A percentile compares a stretch with the other conserved stretches of the same genome.
phyloP scores from a whole-genome alignment of 192 early-diverging fungal genomes.

The Endogone sp. region DNA sequence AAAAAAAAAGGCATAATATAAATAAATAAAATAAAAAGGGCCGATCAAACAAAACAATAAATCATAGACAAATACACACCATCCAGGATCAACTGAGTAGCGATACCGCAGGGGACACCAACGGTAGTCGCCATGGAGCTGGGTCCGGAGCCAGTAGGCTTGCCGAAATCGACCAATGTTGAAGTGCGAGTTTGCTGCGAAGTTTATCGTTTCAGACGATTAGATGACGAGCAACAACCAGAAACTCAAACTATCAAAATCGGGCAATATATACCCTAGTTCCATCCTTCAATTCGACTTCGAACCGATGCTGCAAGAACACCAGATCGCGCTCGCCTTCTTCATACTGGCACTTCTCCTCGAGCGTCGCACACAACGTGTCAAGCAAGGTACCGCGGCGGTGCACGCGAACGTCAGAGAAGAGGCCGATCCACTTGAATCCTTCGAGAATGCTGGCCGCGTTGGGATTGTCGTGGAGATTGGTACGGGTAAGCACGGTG shows the following conservation, averaged over 20 bases:
- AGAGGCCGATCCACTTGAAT: slow-evolving; percentile 88
- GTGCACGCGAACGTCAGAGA: slow-evolving; percentile 54
- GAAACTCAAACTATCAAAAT: no score
- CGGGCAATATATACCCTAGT: no score
- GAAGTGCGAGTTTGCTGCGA: slow-evolving; percentile 82
- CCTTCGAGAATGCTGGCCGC: slow-evolving; percentile 64
- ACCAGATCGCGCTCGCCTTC: slow-evolving; percentile 94
- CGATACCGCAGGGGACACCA: slow-evolving; percentile 96
- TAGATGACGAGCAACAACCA: no score
- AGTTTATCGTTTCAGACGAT: neutral
- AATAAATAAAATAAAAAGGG: no score
- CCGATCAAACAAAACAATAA: neutral
- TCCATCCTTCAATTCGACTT: slow-evolving; percentile 86
- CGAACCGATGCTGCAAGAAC: slow-evolving; percentile 96
- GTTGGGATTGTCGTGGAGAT: slow-evolving; percentile 50
- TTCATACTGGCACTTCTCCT: slow-evolving; percentile 95
- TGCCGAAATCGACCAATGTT: slow-evolving; percentile 90
- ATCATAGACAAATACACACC: slow-evolving; percentile 34
- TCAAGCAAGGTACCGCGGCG: slow-evolving; percentile 80
- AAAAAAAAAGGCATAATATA: no score
- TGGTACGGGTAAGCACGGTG: slow-evolving; percentile 64
- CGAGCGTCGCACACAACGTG: slow-evolving; percentile 91
- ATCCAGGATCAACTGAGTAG: slow-evolving; percentile 86
- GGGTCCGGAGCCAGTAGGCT: slow-evolving; percentile 65
- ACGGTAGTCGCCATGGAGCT: slow-evolving; percentile 98